Evolutionary conservation across 164 flowering plant genomes (phyloP).

Genomic region (Sextonia rubra): DNA sequence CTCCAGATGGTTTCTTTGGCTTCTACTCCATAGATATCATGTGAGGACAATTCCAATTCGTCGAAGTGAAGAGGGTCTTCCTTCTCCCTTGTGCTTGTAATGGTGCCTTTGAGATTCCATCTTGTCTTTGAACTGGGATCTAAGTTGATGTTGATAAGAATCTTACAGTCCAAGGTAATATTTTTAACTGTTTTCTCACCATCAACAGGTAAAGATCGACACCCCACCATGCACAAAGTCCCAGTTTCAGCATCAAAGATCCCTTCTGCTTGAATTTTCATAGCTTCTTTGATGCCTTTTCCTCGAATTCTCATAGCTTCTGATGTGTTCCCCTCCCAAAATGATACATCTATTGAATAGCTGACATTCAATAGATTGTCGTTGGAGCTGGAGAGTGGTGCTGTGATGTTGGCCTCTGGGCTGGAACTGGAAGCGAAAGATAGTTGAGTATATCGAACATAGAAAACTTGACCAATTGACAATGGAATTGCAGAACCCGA

Average conservation of each 20-base stretch:
- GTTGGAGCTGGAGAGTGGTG: not conserved
- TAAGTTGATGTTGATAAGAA: slow-evolving; percentile 43
- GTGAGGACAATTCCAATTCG: slow-evolving; percentile 27
- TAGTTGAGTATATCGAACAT: not conserved
- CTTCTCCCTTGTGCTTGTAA: slow-evolving; percentile 39
- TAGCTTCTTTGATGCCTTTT: slow-evolving; percentile 45
- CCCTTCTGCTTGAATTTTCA: slow-evolving; percentile 58
- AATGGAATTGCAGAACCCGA: slow-evolving; percentile 39
- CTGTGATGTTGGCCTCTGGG: not conserved
- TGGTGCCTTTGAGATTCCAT: slow-evolving; percentile 38
- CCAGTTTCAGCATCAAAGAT: slow-evolving; percentile 53
- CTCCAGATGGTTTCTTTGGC: slow-evolving; percentile 34
- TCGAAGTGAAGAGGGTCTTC: slow-evolving; percentile 51
- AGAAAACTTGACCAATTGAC: slow-evolving; percentile 31
- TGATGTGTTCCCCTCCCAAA: not conserved
- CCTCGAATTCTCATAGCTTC: slow-evolving; percentile 29
- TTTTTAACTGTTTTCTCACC: not conserved
- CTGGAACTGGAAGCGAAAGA: not conserved
- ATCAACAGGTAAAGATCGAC: slow-evolving; percentile 26
- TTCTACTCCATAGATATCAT: slow-evolving; percentile 3
- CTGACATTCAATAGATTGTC: slow-evolving; percentile 37
- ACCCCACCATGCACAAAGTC: slow-evolving; percentile 65
- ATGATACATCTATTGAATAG: slow-evolving; percentile 31
- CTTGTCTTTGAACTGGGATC: slow-evolving; percentile 33
- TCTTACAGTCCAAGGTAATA: slow-evolving; percentile 49